A percentile compares a stretch with the other conserved stretches of the same genome.
phyloP scores from a whole-genome alignment of 352 stramenopile species.

The Phytophthora podocarpi region DNA sequence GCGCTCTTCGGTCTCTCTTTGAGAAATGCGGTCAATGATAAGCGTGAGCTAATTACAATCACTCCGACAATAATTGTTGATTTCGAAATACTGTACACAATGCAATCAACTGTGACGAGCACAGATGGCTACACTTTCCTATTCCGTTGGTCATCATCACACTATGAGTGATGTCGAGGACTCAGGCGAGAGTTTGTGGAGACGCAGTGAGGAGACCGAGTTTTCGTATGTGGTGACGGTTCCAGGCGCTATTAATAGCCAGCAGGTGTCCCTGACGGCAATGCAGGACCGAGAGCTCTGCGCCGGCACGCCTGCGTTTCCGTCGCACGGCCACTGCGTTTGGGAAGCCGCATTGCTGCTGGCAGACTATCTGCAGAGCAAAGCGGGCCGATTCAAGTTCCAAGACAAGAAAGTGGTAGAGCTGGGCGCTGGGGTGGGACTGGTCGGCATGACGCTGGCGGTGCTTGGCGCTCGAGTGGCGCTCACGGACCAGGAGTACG shows the following conservation, averaged over 20 bases:
- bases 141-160: conserved; percentile 13
- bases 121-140: conserved; percentile 15
- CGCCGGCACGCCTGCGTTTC: conserved; percentile 37
- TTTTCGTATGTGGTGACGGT: conserved; percentile 42
- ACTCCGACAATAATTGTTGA: conserved; percentile 6
- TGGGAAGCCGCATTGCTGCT: conserved; percentile 63
- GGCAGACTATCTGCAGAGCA: conserved; percentile 49
- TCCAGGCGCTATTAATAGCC: background rate
- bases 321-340: conserved; percentile 61
- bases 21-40: conserved; percentile 4
- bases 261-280: conserved; percentile 31
- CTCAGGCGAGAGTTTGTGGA: conserved; percentile 33
- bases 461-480: conserved; percentile 46
- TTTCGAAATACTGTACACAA: too few species aligned
- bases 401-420: conserved; percentile 41
- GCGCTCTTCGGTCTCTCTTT: background rate
- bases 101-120: too few species aligned
- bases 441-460: conserved; percentile 56
- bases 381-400: conserved; percentile 15
- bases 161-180: conserved; percentile 22
- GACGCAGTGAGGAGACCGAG: conserved; percentile 36
- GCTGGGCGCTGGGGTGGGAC: conserved; percentile 50
- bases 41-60: conserved; percentile 10
- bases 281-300: conserved; percentile 47
- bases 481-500: conserved; percentile 59